A percentile compares a stretch with the other conserved stretches of the same genome.
Evolutionary conservation across 1,284 basidiomycete genomes (phyloP).

Genomic region (Naganishia sp.): DNA sequence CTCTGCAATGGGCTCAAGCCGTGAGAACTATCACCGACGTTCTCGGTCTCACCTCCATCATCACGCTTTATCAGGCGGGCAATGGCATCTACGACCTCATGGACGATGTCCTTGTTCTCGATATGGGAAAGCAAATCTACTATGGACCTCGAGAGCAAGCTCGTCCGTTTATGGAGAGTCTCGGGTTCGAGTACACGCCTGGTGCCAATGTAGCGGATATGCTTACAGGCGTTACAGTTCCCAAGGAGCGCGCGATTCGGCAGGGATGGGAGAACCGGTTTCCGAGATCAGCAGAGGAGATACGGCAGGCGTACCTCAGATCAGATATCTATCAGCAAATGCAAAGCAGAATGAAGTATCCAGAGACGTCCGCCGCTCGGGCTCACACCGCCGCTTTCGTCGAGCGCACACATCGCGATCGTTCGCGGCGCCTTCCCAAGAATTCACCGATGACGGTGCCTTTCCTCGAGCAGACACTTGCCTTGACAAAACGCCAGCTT

Average conservation of each 20-base stretch:
- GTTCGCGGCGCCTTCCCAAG: conserved; percentile 66
- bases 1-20: conserved; percentile 72
- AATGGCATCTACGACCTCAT: conserved; percentile 62
- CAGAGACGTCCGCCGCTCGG: conserved; percentile 64
- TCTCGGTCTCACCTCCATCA: conserved; percentile 73
- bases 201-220: conserved; percentile 61
- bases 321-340: conserved; percentile 22
- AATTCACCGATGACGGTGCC: conserved; percentile 85
- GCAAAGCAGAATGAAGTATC: conserved; percentile 60
- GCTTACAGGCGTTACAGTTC: conserved; percentile 28
- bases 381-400: conserved; percentile 70
- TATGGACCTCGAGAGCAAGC: conserved; percentile 73
- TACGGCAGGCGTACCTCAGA: conserved; percentile 12
- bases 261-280: conserved; percentile 17
- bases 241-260: conserved; percentile 10
- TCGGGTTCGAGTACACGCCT: conserved; percentile 67
- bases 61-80: conserved; percentile 79
- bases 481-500: conserved; percentile 73
- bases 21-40: conserved; percentile 76
- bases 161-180: conserved; percentile 71
- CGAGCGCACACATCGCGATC: conserved; percentile 69
- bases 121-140: conserved; percentile 78
- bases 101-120: conserved; percentile 71
- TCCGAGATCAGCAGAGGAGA: conserved; percentile 14
- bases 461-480: conserved; percentile 70